These are phyloP conservation scores for Lepiota venenata DNA, from an alignment of 768 basidiomycete species.

Conservation along the genomic window DNA sequence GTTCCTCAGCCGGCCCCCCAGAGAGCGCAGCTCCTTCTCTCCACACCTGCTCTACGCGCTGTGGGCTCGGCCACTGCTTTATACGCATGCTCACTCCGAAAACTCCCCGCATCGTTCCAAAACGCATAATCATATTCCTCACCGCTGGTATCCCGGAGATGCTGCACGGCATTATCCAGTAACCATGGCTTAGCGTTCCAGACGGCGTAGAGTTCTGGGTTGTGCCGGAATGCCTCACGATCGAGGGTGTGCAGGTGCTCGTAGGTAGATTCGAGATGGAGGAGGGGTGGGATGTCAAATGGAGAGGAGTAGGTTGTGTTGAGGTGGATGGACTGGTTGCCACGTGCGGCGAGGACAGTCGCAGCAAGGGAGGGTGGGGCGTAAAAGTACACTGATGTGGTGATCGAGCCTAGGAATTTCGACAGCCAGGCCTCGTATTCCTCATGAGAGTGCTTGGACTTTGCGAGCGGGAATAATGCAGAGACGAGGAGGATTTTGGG, in stretches of 20 bases:
- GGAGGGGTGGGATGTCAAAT: conserved; percentile 47
- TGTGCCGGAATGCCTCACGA: too few relatives aligned
- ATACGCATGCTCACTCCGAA: conserved; percentile 39
- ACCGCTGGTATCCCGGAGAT: too few relatives aligned
- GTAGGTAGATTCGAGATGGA: conserved; percentile 23
- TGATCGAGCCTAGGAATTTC: conserved; percentile 39
- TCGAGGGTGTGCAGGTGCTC: too few relatives aligned
- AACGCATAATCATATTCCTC: conserved; percentile 49
- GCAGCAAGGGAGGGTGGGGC: conserved; percentile 37
- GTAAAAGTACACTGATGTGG: conserved; percentile 52
- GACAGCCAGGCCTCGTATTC: conserved; percentile 44
- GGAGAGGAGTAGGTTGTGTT: conserved; percentile 44
- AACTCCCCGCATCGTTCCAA: conserved; percentile 59
- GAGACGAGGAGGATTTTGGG: conserved; percentile 47
- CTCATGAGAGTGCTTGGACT: conserved; percentile 43
- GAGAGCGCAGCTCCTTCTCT: conserved; percentile 25
- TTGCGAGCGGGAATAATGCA: conserved; percentile 48
- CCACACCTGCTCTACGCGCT: conserved; percentile 38
- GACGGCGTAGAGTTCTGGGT: conserved; percentile 48
- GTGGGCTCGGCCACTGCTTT: conserved; percentile 44
- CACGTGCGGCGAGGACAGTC: conserved; percentile 28
- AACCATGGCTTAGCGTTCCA: too few relatives aligned
- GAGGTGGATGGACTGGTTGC: conserved; percentile 31
- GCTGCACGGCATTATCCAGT: too few relatives aligned
- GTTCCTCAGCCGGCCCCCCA: conserved; percentile 30